Evolutionary conservation across 352 stramenopile genomes (phyloP), one percentile per base, ranked within the genome.

Genomic region (Phytophthora fragariae): DNA sequence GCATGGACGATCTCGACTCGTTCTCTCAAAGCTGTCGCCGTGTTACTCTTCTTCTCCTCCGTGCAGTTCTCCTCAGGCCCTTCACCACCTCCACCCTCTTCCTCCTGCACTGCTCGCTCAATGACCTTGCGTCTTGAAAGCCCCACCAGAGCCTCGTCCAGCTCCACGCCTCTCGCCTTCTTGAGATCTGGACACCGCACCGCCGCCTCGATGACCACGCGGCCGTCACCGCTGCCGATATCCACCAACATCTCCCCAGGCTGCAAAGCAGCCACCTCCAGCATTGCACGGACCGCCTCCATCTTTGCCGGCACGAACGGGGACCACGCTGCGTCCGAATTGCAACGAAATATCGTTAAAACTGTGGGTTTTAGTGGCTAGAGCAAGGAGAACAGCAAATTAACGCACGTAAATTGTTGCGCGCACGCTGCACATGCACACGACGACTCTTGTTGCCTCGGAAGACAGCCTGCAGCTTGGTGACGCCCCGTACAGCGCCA

Each of bases 151-250:
- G 84, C 76, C 14, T 74, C 58, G 50, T 93, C 86, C 21, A 93
- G 75, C 66, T 93, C 86, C 1, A 93, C 54, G 14, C 86, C 86
- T 8, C 84, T 46, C 5, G 80, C 81, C 33, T 65, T 58, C 3
- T 41, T 50, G 2, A 91, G 57, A 0, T 37, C 17, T 35, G 77
- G 74, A 47, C 57, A 74, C 35, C 60, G 41, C 5, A 75, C 31
- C 0, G 65, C 74, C 3, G 82, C 85, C 9, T 77, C 76, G 39
- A 91, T 77, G 44, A 92, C 72, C 10, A 92, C 77, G 31, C 86
- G 84, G 6, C 84, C 86, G 46, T 93, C 86, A 46, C 86, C 86
- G 55, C 84, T 90, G 52, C 86, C 86, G 58, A 93, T 80, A 57
- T 93, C 86, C 17, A 92, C 63, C 29, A 93, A 58, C 14, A 77